A percentile compares a stretch with the other conserved stretches of the same genome.
phyloP scores from a whole-genome alignment of 352 stramenopile species.

The Halophytophthora batemanensis region DNA sequence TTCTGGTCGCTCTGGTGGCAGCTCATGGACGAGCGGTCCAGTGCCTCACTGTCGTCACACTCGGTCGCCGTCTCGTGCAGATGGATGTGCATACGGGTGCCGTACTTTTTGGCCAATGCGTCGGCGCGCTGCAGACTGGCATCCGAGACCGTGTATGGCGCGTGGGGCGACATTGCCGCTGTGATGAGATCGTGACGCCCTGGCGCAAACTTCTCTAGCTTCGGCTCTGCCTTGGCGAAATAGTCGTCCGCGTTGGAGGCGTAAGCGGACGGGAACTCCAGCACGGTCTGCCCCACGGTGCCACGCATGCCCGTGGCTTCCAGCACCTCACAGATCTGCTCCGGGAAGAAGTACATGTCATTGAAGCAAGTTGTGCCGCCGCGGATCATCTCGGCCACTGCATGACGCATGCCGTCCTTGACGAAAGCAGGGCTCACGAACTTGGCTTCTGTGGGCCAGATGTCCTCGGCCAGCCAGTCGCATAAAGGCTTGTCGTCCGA shows the following conservation, averaged over 20 bases:
- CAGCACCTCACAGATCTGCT: constrained; percentile 50
- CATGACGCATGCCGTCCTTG: constrained; percentile 65
- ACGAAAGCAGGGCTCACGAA: constrained; percentile 79
- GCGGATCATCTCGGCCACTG: constrained; percentile 87
- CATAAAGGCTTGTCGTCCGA: constrained; percentile 85
- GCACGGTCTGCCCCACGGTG: constrained; percentile 59
- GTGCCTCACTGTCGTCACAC: constrained; percentile 69
- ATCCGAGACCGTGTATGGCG: constrained; percentile 84
- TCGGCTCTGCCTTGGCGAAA: constrained; percentile 61
- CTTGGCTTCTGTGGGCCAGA: constrained; percentile 81
- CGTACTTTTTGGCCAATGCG: constrained; percentile 39
- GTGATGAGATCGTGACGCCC: constrained; percentile 55
- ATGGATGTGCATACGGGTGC: constrained; percentile 81
- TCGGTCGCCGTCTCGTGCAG: constrained; percentile 84
- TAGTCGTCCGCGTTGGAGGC: constrained; percentile 58
- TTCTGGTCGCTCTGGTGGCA: constrained; percentile 79
- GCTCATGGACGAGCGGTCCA: constrained; percentile 67
- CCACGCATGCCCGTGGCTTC: constrained; percentile 68
- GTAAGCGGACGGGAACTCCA: constrained; percentile 78
- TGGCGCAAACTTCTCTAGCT: constrained; percentile 63
- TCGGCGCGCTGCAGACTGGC: constrained; percentile 40
- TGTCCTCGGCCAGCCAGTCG: constrained; percentile 82
- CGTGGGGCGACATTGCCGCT: constrained; percentile 76
- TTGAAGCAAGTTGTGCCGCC: constrained; percentile 88
- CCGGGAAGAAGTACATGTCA: constrained; percentile 90